phyloP scores from a whole-genome alignment of 23 red algal genomes.

The Gracilariopsis chorda region DNA sequence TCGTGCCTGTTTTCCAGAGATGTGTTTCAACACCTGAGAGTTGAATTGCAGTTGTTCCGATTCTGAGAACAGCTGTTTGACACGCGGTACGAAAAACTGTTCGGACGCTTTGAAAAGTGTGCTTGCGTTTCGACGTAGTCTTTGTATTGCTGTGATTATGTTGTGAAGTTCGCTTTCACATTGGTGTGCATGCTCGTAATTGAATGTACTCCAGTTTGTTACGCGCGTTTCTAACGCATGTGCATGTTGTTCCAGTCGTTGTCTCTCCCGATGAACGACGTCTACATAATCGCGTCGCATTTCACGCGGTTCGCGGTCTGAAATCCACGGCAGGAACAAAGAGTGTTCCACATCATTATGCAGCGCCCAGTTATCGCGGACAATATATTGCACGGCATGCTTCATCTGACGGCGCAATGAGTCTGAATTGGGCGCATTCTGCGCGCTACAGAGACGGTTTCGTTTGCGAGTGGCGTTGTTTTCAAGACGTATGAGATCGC shows the following conservation, averaged over 20 bases:
- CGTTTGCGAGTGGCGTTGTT: not conserved
- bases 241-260: slow-evolving; percentile 13
- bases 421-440: not conserved
- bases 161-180: slow-evolving; percentile 26
- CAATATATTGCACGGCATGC: slow-evolving; percentile 40
- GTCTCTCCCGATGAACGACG: not conserved
- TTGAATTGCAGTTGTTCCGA: slow-evolving; percentile 41
- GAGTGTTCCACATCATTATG: slow-evolving; percentile 38
- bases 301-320: not conserved
- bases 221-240: not conserved
- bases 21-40: slow-evolving; percentile 18
- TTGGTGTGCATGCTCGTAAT: not conserved
- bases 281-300: not conserved
- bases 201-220: not conserved
- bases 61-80: slow-evolving; percentile 6
- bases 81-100: slow-evolving; percentile 19
- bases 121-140: not conserved
- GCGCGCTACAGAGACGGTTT: not conserved
- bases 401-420: slow-evolving; percentile 12
- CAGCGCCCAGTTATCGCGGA: slow-evolving; percentile 43
- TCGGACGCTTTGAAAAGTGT: slow-evolving; percentile 25
- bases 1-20: slow-evolving; percentile 31
- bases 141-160: not conserved
- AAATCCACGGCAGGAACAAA: slow-evolving; percentile 48
- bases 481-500: slow-evolving; percentile 39